These are phyloP conservation scores for Hyphopichia wangnamkhiaoensis DNA, from an alignment of 1,139 yeast genomes.

Conservation along the genomic window DNA sequence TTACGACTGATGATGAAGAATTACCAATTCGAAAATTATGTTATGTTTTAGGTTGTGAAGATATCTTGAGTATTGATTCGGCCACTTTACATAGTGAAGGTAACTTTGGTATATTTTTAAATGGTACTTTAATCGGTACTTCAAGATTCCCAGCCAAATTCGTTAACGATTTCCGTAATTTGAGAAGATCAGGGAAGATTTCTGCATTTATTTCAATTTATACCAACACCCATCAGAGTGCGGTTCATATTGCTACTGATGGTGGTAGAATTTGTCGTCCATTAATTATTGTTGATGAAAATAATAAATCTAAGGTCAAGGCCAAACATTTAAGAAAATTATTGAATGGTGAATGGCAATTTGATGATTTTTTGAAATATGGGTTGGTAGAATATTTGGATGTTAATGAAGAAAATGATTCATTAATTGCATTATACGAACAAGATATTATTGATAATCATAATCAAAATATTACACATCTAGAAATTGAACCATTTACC, in stretches of 20 bases:
- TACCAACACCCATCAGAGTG: conserved; percentile 83
- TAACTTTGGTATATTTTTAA: conserved; percentile 81
- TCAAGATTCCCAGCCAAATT: conserved; percentile 84
- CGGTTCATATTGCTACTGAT: conserved; percentile 97
- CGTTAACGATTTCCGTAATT: conserved; percentile 71
- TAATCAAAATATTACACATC: conserved; percentile 65
- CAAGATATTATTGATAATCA: conserved; percentile 31
- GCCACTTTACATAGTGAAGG: conserved; percentile 76
- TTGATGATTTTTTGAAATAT: conserved; percentile 81
- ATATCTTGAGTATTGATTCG: conserved; percentile 77
- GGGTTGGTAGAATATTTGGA: conserved; percentile 96
- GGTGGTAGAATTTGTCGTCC: conserved; percentile 99
- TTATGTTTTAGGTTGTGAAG: conserved; percentile 85
- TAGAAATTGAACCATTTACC: conserved; percentile 96
- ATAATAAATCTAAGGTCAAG: conserved; percentile 68
- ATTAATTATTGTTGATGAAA: conserved; percentile 72
- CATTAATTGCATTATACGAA: conserved; percentile 90
- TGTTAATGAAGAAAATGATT: conserved; percentile 96
- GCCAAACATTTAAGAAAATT: conserved; percentile 67
- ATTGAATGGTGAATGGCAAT: conserved; percentile 69
- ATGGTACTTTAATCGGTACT: conserved; percentile 92
- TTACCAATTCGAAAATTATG: conserved; percentile 80
- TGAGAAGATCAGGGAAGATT: conserved; percentile 83
- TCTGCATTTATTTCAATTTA: conserved; percentile 91
- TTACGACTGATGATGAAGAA: conserved; percentile 97